Evolutionary conservation across 495 filamentous ascomycete species (phyloP).

Genomic region (Penicillium canariense): DNA sequence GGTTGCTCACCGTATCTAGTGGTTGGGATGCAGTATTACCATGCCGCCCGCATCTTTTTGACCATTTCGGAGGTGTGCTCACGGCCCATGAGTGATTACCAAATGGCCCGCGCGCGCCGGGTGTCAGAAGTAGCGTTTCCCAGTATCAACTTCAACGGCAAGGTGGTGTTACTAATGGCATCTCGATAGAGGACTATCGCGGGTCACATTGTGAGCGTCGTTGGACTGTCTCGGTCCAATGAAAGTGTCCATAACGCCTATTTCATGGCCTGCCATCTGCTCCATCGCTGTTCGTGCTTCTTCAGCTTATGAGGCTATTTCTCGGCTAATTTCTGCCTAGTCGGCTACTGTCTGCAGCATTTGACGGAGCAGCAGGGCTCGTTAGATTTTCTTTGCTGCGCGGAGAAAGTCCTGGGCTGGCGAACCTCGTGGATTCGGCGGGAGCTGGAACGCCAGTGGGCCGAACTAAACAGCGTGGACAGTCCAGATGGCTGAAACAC

Average conservation of each 20-base stretch:
- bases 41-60: slow-evolving; percentile 35
- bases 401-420: slow-evolving; percentile 36
- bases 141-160: neutral
- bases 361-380: slow-evolving; percentile 32
- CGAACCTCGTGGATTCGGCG: slow-evolving; percentile 34
- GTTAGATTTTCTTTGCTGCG: slow-evolving; percentile 26
- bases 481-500: neutral
- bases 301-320: neutral
- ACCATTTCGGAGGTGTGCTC: slow-evolving; percentile 27
- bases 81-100: slow-evolving; percentile 26
- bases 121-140: slow-evolving; percentile 28
- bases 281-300: slow-evolving; percentile 35
- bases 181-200: slow-evolving; percentile 28
- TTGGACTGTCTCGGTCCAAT: slow-evolving; percentile 38
- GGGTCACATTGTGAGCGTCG: slow-evolving; percentile 29
- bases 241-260: slow-evolving; percentile 41
- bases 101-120: slow-evolving; percentile 28
- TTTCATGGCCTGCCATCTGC: slow-evolving; percentile 39
- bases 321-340: slow-evolving; percentile 15
- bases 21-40: slow-evolving; percentile 41
- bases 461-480: slow-evolving; percentile 20
- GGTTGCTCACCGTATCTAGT: slow-evolving; percentile 16
- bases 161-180: neutral
- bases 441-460: slow-evolving; percentile 32
- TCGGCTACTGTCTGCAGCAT: slow-evolving; percentile 36